Conservation (phyloP, 2,329 filamentous ascomycete genomes). For the Colletotrichum godetiae region DNA sequence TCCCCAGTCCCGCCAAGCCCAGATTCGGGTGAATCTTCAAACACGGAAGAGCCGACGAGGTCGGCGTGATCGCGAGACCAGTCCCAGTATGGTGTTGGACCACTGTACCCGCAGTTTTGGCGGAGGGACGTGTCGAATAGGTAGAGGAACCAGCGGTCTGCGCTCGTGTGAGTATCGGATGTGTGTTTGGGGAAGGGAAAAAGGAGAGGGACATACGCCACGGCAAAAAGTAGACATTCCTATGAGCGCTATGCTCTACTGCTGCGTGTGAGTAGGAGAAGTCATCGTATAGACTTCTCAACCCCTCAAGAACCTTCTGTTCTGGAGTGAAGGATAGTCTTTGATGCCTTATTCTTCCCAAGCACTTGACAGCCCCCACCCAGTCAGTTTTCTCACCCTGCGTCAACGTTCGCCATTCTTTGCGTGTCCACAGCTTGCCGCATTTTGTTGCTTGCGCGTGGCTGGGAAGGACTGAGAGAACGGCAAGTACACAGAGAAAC, state of each 20-base stretch:
- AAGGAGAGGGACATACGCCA: background rate
- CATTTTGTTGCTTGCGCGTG: background rate
- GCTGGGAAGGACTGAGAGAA: background rate
- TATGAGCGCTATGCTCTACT: background rate
- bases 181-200: background rate
- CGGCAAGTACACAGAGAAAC: background rate
- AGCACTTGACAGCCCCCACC: background rate
- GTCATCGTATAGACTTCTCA: background rate
- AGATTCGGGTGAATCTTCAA: conserved; percentile 3
- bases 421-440: background rate
- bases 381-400: background rate
- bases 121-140: background rate
- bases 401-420: background rate
- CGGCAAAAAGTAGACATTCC: background rate
- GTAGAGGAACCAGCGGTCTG: background rate
- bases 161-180: background rate
- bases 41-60: conserved; percentile 2
- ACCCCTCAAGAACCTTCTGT: background rate
- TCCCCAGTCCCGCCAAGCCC: background rate
- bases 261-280: background rate
- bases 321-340: background rate
- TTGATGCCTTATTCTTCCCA: background rate
- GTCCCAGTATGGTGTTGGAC: conserved; percentile 21
- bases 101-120: conserved; percentile 8
- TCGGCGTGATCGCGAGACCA: conserved; percentile 17